These are phyloP conservation scores for Anisodus acutangulus DNA, from an alignment of 257 asterid genomes.

Conservation along the genomic window DNA sequence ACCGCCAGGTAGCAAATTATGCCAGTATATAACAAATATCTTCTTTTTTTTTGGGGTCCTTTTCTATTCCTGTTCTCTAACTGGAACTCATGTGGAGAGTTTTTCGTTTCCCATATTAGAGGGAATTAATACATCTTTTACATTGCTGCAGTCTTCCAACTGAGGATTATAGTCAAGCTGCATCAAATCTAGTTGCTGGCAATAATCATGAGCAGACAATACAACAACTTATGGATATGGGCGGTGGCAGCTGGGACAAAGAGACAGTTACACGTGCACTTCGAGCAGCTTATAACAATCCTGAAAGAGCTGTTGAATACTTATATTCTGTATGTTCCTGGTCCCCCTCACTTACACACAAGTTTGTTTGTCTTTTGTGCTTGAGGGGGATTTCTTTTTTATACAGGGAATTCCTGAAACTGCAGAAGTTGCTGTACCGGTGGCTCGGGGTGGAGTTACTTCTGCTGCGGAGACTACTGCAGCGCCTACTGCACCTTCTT, in stretches of 20 bases:
- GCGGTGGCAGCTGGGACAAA: slow-evolving; percentile 89
- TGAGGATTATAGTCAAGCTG: slow-evolving; percentile 41
- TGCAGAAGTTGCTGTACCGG: slow-evolving; percentile 66
- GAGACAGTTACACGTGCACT: slow-evolving; percentile 79
- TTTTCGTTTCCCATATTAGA: slow-evolving; percentile 3
- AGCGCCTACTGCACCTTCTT: slow-evolving; percentile 44
- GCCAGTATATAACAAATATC: background rate
- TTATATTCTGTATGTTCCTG: slow-evolving; percentile 61
- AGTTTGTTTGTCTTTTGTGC: slow-evolving; percentile 20
- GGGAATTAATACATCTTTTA: slow-evolving; percentile 33
- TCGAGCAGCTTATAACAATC: slow-evolving; percentile 84
- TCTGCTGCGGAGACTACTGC: slow-evolving; percentile 48
- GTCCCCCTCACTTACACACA: slow-evolving; percentile 24
- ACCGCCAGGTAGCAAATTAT: slow-evolving; percentile 46
- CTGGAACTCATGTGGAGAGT: background rate
- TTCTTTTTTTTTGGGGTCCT: background rate
- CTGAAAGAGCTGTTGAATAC: slow-evolving; percentile 61
- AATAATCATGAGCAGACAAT: slow-evolving; percentile 62
- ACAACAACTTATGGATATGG: slow-evolving; percentile 83
- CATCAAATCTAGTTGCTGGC: slow-evolving; percentile 61
- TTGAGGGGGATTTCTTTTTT: slow-evolving; percentile 20
- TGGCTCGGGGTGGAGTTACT: slow-evolving; percentile 49
- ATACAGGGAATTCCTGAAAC: slow-evolving; percentile 78
- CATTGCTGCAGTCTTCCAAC: slow-evolving; percentile 51
- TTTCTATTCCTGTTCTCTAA: background rate